phyloP scores from a whole-genome alignment of 2,329 filamentous ascomycete genomes.

The Colletotrichum sojae region DNA sequence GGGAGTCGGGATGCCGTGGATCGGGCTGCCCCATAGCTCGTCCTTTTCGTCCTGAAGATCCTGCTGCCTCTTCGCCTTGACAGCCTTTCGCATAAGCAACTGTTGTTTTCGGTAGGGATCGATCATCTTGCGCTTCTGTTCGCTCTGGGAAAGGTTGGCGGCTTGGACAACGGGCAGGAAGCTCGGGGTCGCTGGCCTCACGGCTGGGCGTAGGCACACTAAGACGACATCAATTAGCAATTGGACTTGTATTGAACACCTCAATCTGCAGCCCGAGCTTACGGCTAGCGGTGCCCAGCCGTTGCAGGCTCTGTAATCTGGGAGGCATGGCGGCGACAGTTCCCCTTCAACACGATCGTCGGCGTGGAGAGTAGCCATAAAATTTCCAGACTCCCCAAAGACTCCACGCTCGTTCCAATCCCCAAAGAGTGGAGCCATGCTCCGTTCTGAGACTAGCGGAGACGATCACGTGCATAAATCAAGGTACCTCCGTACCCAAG shows the following conservation, averaged over 20 bases:
- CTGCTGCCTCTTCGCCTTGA: conserved; percentile 82
- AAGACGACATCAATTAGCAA: conserved; percentile 44
- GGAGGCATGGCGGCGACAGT: conserved; percentile 72
- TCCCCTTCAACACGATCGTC: conserved; percentile 40
- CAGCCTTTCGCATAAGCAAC: conserved; percentile 85
- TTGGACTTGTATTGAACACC: conserved; percentile 2
- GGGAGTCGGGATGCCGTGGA: conserved; percentile 83
- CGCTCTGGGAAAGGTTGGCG: conserved; percentile 73
- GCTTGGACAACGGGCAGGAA: conserved; percentile 74
- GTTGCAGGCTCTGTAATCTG: conserved; percentile 73
- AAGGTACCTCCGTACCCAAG: not conserved
- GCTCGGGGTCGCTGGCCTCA: conserved; percentile 62
- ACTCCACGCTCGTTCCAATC: not conserved
- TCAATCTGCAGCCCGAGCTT: conserved; percentile 48
- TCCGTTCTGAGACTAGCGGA: conserved; percentile 44
- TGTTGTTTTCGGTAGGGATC: conserved; percentile 89
- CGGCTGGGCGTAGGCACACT: conserved; percentile 73
- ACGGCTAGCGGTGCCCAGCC: conserved; percentile 74
- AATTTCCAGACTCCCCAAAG: conserved; percentile 34
- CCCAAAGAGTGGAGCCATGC: conserved; percentile 14
- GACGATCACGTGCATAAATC: conserved; percentile 48
- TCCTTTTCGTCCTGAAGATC: conserved; percentile 77
- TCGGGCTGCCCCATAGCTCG: conserved; percentile 79
- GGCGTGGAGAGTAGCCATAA: conserved; percentile 37
- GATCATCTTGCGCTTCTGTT: conserved; percentile 68